Evolutionary conservation across 768 basidiomycete genomes (phyloP).

Genomic region (Naganishia randhawae): DNA sequence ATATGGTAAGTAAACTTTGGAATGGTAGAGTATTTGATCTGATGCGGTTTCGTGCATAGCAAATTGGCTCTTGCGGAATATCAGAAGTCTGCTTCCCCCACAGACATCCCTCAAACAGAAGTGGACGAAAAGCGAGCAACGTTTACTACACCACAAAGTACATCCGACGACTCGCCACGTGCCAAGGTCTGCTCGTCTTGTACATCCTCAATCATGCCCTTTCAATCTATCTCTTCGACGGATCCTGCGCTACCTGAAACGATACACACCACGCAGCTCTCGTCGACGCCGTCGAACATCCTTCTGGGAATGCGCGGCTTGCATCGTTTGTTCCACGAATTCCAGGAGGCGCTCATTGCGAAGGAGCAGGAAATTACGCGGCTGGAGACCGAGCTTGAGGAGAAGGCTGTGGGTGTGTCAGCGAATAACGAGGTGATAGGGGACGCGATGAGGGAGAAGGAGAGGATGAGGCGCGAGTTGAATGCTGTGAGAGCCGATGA

Average conservation of each 20-base stretch:
- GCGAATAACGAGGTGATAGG: conserved; percentile 34
- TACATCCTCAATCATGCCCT: conserved; percentile 26
- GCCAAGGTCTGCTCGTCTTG: neutral
- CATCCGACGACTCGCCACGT: neutral
- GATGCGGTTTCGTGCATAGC: conserved; percentile 25
- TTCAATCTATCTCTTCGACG: neutral
- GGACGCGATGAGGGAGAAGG: conserved; percentile 33
- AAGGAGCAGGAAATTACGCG: conserved; percentile 38
- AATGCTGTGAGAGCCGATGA: conserved; percentile 43
- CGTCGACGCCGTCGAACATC: conserved; percentile 34
- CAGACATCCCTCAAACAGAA: neutral
- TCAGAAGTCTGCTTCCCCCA: conserved; percentile 24
- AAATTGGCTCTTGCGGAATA: conserved; percentile 46
- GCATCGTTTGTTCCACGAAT: conserved; percentile 43
- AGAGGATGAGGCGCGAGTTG: conserved; percentile 31
- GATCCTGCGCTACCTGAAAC: neutral
- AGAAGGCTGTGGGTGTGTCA: conserved; percentile 34
- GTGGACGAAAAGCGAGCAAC: neutral
- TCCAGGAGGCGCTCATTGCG: conserved; percentile 33
- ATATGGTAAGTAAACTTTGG: conserved; percentile 36
- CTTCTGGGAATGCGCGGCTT: conserved; percentile 43
- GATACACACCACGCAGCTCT: neutral
- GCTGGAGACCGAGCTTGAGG: conserved; percentile 34
- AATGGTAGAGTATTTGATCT: neutral
- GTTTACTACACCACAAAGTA: no score